Conservation (phyloP, 108 stramenopile genomes). For the Cyclotella baltica region DNA sequence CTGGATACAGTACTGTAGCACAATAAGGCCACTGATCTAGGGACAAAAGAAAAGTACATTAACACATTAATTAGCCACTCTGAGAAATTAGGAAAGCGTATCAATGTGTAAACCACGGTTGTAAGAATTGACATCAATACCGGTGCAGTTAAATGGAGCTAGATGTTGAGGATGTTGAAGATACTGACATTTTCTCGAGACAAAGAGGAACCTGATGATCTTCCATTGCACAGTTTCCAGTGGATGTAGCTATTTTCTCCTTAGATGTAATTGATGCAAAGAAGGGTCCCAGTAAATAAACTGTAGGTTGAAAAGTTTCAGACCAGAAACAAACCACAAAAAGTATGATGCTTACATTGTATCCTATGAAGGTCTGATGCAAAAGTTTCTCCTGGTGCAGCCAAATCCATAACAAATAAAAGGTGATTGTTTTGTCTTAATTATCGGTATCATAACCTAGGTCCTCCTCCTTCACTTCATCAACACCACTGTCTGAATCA, state of each 20-base stretch:
- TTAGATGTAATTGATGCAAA: slow-evolving; percentile 60
- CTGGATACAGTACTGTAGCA: too few species aligned
- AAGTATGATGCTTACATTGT: slow-evolving; percentile 63
- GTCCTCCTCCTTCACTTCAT: slow-evolving; percentile 27
- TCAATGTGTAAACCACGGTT: slow-evolving; percentile 95
- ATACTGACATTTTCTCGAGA: slow-evolving; percentile 78
- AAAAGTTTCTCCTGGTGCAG: slow-evolving; percentile 63
- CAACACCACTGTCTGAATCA: not conserved
- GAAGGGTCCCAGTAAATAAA: slow-evolving; percentile 67
- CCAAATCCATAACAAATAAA: slow-evolving; percentile 63
- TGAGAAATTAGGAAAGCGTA: too few species aligned
- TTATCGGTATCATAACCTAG: slow-evolving; percentile 5
- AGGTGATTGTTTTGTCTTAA: slow-evolving; percentile 47
- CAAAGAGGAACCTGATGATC: slow-evolving; percentile 89
- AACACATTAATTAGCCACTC: too few species aligned
- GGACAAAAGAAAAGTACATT: too few species aligned
- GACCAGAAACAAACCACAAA: not conserved
- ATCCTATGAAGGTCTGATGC: slow-evolving; percentile 68
- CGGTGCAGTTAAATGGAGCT: slow-evolving; percentile 8
- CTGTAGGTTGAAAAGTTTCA: slow-evolving; percentile 19
- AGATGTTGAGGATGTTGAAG: slow-evolving; percentile 14
- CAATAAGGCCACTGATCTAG: too few species aligned
- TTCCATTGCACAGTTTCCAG: slow-evolving; percentile 20
- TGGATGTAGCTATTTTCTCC: slow-evolving; percentile 19
- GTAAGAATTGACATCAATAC: slow-evolving; percentile 72